phyloP scores from a whole-genome alignment of 495 filamentous ascomycete species.

The Glutinoglossum americanum region DNA sequence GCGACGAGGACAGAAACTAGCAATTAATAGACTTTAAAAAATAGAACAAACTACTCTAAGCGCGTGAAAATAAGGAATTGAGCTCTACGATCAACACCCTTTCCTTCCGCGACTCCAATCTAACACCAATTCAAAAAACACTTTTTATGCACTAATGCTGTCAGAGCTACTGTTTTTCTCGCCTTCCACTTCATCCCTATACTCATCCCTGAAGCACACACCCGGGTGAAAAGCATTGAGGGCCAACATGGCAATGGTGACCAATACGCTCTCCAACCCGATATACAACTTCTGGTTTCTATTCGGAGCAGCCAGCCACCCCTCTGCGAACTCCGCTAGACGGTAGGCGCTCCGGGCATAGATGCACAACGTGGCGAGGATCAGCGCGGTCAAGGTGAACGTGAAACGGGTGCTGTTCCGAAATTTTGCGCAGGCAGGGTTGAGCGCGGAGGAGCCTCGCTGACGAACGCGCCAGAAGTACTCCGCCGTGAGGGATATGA shows the following conservation, averaged over 20 bases:
- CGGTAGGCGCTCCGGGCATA: slow-evolving; percentile 40
- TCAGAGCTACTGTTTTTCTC: too few relatives aligned
- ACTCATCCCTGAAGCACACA: slow-evolving; percentile 15
- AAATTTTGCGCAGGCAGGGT: too few relatives aligned
- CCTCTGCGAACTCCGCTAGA: slow-evolving; percentile 39
- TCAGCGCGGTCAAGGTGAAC: slow-evolving; percentile 19
- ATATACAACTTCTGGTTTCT: slow-evolving; percentile 41
- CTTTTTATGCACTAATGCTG: too few relatives aligned
- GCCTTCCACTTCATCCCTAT: neutral
- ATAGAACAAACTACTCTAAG: too few relatives aligned
- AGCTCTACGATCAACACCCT: too few relatives aligned
- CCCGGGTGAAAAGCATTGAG: slow-evolving; percentile 40
- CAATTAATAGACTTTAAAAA: too few relatives aligned
- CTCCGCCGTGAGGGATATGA: slow-evolving; percentile 27
- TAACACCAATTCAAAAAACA: too few relatives aligned
- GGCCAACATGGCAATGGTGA: slow-evolving; percentile 31
- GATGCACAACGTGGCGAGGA: slow-evolving; percentile 32
- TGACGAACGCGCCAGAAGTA: slow-evolving; percentile 24
- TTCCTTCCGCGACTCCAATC: too few relatives aligned
- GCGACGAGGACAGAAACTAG: too few relatives aligned
- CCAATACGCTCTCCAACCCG: slow-evolving; percentile 51
- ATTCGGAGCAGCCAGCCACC: slow-evolving; percentile 35
- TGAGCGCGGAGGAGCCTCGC: neutral
- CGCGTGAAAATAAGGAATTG: too few relatives aligned
- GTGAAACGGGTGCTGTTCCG: too few relatives aligned